Conservation (phyloP, 768 basidiomycete genomes). For the Xerocomus brunneocitrinus region DNA sequence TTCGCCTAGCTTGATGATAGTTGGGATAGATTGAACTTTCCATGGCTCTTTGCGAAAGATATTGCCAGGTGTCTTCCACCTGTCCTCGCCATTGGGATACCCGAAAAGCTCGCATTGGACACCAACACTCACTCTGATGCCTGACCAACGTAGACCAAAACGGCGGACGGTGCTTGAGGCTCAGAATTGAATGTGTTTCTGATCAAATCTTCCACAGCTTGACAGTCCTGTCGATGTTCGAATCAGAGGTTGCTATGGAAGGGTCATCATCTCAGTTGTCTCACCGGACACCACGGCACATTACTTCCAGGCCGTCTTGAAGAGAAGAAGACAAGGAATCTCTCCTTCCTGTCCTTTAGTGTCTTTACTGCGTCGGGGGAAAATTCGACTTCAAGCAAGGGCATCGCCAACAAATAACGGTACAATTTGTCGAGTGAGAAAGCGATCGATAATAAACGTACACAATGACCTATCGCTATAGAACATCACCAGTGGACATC, state of each 20-base stretch:
- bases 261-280: slow-evolving; percentile 8
- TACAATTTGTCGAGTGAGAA: not conserved
- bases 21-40: slow-evolving; percentile 57
- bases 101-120: not conserved
- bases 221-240: slow-evolving; percentile 53
- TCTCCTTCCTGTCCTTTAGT: slow-evolving; percentile 40
- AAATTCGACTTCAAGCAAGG: slow-evolving; percentile 39
- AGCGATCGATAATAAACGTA: not conserved
- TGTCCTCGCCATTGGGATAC: slow-evolving; percentile 23
- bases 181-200: slow-evolving; percentile 43
- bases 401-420: slow-evolving; percentile 36
- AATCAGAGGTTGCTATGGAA: slow-evolving; percentile 6
- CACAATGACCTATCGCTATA: no score
- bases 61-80: slow-evolving; percentile 64
- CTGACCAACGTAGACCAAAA: slow-evolving; percentile 69
- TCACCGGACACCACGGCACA: slow-evolving; percentile 66
- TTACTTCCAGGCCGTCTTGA: slow-evolving; percentile 51
- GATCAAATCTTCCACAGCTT: slow-evolving; percentile 53
- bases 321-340: slow-evolving; percentile 66
- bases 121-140: slow-evolving; percentile 47
- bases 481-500: no score
- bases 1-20: slow-evolving; percentile 56
- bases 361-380: slow-evolving; percentile 31
- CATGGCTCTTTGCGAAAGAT: slow-evolving; percentile 60
- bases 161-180: slow-evolving; percentile 43